Conservation (phyloP, 2,329 filamentous ascomycete species). For the Grosmannia clavigera region DNA sequence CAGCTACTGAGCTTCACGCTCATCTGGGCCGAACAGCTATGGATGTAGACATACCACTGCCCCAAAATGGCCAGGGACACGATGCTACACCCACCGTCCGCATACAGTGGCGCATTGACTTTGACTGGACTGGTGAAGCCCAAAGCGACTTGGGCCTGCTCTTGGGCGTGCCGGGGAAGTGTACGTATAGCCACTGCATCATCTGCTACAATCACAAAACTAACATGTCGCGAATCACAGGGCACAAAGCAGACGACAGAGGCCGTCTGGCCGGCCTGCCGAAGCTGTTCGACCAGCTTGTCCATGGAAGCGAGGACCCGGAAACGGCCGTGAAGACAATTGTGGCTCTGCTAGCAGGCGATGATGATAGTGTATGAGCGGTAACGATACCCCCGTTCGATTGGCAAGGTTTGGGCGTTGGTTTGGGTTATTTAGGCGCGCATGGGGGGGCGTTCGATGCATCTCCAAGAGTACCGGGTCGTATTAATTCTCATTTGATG, state of each 20-base stretch:
- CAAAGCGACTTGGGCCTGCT: slow-evolving; percentile 43
- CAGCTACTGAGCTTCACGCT: slow-evolving; percentile 35
- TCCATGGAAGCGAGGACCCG: slow-evolving; percentile 42
- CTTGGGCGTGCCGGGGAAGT: slow-evolving; percentile 46
- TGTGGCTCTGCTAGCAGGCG: slow-evolving; percentile 45
- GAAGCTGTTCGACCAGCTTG: slow-evolving; percentile 45
- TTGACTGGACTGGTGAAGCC: slow-evolving; percentile 65
- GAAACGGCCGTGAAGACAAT: slow-evolving; percentile 45
- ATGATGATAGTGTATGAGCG: slow-evolving; percentile 10
- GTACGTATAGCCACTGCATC: slow-evolving; percentile 35
- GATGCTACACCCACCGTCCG: slow-evolving; percentile 27
- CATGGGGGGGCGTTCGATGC: background rate
- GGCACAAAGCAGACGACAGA: slow-evolving; percentile 46
- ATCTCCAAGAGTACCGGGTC: background rate
- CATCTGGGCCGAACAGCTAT: slow-evolving; percentile 40
- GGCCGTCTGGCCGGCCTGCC: slow-evolving; percentile 46
- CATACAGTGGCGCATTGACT: slow-evolving; percentile 50
- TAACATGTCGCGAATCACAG: slow-evolving; percentile 21
- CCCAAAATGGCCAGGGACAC: slow-evolving; percentile 4
- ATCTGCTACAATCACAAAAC: background rate
- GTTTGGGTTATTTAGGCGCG: background rate
- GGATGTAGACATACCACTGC: slow-evolving; percentile 32
- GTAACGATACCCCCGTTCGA: background rate
- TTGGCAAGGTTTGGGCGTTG: background rate
- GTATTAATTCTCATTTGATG: background rate